phyloP scores from a whole-genome alignment of 1,139 yeast genomes.

The Candida tunisiensis region DNA sequence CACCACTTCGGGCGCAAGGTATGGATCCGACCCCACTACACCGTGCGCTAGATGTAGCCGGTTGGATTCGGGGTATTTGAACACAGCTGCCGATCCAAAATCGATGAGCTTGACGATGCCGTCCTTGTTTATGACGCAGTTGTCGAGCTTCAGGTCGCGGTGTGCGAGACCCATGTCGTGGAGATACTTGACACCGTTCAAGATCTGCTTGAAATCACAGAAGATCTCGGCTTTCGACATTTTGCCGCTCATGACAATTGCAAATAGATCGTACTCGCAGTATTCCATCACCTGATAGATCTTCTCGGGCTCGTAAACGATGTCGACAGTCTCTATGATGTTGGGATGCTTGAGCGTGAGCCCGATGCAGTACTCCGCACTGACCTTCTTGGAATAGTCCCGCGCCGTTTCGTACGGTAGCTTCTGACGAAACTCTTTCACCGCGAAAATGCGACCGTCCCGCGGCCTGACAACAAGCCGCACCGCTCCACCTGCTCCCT shows the following conservation, averaged over 20 bases:
- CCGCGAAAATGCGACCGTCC: constrained; percentile 72
- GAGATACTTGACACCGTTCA: constrained; percentile 66
- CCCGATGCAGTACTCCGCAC: constrained; percentile 93
- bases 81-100: constrained; percentile 90
- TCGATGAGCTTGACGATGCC: constrained; percentile 87
- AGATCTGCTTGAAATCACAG: constrained; percentile 80
- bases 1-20: constrained; percentile 87
- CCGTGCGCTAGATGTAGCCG: constrained; percentile 73
- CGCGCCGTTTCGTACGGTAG: constrained; percentile 62
- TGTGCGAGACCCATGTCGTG: constrained; percentile 78
- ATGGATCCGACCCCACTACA: constrained; percentile 88
- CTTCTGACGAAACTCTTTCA: constrained; percentile 75
- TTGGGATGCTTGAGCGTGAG: constrained; percentile 82
- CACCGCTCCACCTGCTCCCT: constrained; percentile 95
- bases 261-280: constrained; percentile 84
- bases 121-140: constrained; percentile 71
- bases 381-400: constrained; percentile 84
- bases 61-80: constrained; percentile 76
- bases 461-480: constrained; percentile 49
- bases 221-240: constrained; percentile 77
- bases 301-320: constrained; percentile 75
- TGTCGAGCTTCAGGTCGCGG: constrained; percentile 82
- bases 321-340: constrained; percentile 81
- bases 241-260: constrained; percentile 88
- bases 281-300: constrained; percentile 91